phyloP scores from a whole-genome alignment of 495 filamentous ascomycete species.

The Trichoderma parareesei region DNA sequence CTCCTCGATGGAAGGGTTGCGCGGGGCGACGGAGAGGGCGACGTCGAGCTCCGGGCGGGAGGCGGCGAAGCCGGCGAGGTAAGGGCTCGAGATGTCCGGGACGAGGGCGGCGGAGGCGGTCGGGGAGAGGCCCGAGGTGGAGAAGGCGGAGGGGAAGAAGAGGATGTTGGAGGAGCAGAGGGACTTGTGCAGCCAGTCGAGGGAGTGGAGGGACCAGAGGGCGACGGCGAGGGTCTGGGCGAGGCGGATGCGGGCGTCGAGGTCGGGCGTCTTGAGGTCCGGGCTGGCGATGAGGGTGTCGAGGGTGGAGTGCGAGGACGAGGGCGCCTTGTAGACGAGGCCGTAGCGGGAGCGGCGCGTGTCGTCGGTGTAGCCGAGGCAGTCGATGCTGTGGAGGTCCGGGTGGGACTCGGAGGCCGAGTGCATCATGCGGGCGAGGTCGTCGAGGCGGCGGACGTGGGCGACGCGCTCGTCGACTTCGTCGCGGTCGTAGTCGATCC shows the following conservation, averaged over 20 bases:
- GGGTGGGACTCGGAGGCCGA: slow-evolving; percentile 27
- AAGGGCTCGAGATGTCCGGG: slow-evolving; percentile 21
- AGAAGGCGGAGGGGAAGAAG: slow-evolving; percentile 24
- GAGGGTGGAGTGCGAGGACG: slow-evolving; percentile 18
- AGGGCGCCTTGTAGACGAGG: slow-evolving; percentile 20
- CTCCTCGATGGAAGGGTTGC: slow-evolving; percentile 18
- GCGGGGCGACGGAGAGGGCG: slow-evolving; percentile 26
- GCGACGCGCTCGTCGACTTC: slow-evolving; percentile 23
- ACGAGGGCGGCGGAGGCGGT: slow-evolving; percentile 16
- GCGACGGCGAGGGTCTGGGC: slow-evolving; percentile 26
- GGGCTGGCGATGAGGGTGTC: slow-evolving; percentile 21
- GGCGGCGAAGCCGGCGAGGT: slow-evolving; percentile 27
- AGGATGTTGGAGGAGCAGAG: slow-evolving; percentile 22
- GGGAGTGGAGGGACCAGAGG: slow-evolving; percentile 30
- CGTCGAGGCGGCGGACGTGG: slow-evolving; percentile 27
- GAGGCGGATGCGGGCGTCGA: slow-evolving; percentile 26
- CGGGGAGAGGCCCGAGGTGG: slow-evolving; percentile 15
- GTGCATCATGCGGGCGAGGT: slow-evolving; percentile 30
- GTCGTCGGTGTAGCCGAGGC: slow-evolving; percentile 31
- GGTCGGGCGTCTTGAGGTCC: slow-evolving; percentile 24
- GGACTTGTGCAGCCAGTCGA: slow-evolving; percentile 34
- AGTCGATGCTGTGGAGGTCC: slow-evolving; percentile 29
- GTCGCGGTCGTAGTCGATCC: slow-evolving; percentile 25
- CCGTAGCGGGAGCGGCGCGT: slow-evolving; percentile 22
- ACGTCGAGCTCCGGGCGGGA: slow-evolving; percentile 27